These are phyloP conservation scores for Leucocoprinus leucothites DNA, from an alignment of 768 basidiomycete genomes.

Conservation along the genomic window DNA sequence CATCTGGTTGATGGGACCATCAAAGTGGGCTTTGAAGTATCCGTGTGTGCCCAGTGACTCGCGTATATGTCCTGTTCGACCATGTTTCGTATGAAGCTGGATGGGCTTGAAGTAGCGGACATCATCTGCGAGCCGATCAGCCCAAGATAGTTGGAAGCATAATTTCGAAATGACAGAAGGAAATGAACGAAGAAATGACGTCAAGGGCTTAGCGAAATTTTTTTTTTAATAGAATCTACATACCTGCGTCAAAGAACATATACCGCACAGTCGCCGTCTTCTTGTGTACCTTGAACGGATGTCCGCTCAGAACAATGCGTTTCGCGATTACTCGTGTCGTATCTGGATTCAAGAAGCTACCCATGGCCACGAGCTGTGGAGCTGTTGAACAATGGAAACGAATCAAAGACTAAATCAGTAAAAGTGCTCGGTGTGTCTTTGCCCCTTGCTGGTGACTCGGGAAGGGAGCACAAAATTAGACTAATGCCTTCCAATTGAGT, in stretches of 20 bases:
- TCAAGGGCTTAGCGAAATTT: background rate
- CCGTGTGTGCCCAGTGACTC: slow-evolving; percentile 97
- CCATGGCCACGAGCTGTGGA: slow-evolving; percentile 85
- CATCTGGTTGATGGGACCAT: slow-evolving; percentile 92
- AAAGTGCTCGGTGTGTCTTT: background rate
- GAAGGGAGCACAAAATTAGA: background rate
- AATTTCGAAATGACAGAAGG: background rate
- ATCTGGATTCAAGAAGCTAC: slow-evolving; percentile 83
- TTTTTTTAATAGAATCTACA: slow-evolving; percentile 16
- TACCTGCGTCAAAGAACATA: slow-evolving; percentile 95
- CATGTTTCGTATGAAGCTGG: slow-evolving; percentile 89
- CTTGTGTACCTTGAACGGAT: slow-evolving; percentile 96
- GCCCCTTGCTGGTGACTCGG: background rate
- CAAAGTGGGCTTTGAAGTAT: slow-evolving; percentile 95
- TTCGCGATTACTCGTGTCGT: slow-evolving; percentile 91
- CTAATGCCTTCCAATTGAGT: background rate
- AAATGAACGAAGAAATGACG: background rate
- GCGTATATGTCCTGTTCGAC: slow-evolving; percentile 82
- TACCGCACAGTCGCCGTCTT: slow-evolving; percentile 96
- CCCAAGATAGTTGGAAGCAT: background rate
- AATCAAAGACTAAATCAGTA: slow-evolving; percentile 7
- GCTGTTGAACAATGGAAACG: slow-evolving; percentile 34
- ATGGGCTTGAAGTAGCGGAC: slow-evolving; percentile 91
- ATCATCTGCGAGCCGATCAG: slow-evolving; percentile 52
- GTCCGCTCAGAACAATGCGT: slow-evolving; percentile 91